Percentiles rank a stretch among this genome's conserved stretches.
phyloP scores from a whole-genome alignment of 2,329 filamentous ascomycete genomes.

The Colletotrichum sp. region DNA sequence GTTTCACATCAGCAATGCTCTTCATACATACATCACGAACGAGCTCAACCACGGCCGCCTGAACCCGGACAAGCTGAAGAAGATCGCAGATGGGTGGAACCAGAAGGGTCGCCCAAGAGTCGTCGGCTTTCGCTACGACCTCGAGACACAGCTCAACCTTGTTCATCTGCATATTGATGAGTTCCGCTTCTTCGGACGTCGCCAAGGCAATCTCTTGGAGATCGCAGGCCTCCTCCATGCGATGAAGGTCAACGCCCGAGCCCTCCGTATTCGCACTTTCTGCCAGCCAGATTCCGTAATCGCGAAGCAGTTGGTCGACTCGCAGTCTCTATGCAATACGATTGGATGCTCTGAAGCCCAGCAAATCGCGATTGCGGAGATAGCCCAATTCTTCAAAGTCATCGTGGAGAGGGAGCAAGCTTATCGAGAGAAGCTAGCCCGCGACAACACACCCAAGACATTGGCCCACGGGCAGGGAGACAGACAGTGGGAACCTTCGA shows the following conservation, averaged over 20 bases:
- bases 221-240: constrained; percentile 53
- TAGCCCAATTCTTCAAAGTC: constrained; percentile 58
- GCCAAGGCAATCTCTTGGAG: constrained; percentile 44
- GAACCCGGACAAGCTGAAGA: constrained; percentile 53
- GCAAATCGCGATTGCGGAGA: constrained; percentile 52
- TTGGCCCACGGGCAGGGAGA: background rate
- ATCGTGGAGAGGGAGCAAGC: constrained; percentile 51
- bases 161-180: constrained; percentile 51
- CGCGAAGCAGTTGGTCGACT: constrained; percentile 61
- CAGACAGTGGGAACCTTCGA: constrained; percentile 8
- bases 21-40: constrained; percentile 56
- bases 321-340: constrained; percentile 54
- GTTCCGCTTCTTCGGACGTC: constrained; percentile 59
- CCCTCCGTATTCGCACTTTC: constrained; percentile 58
- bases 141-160: constrained; percentile 65
- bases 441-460: constrained; percentile 15
- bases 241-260: constrained; percentile 57
- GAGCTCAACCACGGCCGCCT: constrained; percentile 62
- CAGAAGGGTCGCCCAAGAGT: constrained; percentile 58
- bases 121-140: constrained; percentile 61
- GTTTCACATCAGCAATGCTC: constrained; percentile 53
- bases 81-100: constrained; percentile 55
- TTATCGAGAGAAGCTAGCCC: constrained; percentile 25
- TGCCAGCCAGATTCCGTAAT: constrained; percentile 63
- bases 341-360: constrained; percentile 48